A percentile compares a stretch with the other conserved stretches of the same genome.
Conservation (phyloP, 345 rosid species). For the Draba incana region DNA sequence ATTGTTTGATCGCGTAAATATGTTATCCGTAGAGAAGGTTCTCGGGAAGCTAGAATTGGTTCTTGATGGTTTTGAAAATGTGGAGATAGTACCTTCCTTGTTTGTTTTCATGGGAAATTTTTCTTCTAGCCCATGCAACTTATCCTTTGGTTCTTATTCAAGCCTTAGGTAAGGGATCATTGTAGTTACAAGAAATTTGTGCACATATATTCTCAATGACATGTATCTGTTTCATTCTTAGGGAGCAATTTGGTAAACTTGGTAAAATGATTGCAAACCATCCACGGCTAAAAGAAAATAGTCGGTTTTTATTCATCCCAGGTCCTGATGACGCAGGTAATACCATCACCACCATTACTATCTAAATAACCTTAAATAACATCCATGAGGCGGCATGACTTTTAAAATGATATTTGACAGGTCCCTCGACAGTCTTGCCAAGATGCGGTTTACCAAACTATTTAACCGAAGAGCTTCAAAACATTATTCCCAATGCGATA, state of each 20-base stretch:
- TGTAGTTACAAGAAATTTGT: background rate
- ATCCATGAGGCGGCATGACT: conserved; percentile 21
- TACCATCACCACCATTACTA: conserved; percentile 35
- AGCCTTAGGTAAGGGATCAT: conserved; percentile 64
- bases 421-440: conserved; percentile 87
- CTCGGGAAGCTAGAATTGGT: conserved; percentile 75
- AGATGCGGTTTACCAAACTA: conserved; percentile 77
- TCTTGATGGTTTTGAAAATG: conserved; percentile 76
- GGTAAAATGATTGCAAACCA: conserved; percentile 78
- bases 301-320: conserved; percentile 87
- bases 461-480: conserved; percentile 73
- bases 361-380: background rate
- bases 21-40: conserved; percentile 68
- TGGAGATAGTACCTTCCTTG: conserved; percentile 83
- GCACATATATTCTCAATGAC: conserved; percentile 14
- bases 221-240: conserved; percentile 34
- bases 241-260: conserved; percentile 76
- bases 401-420: conserved; percentile 47
- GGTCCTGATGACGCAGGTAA: conserved; percentile 95
- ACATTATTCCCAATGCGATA: conserved; percentile 71
- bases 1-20: conserved; percentile 43
- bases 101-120: conserved; percentile 97
- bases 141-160: conserved; percentile 73
- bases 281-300: conserved; percentile 72
- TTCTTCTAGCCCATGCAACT: conserved; percentile 81